These are phyloP conservation scores for Venturia pyrina DNA, from an alignment of 2,329 filamentous ascomycete species.

Conservation along the genomic window DNA sequence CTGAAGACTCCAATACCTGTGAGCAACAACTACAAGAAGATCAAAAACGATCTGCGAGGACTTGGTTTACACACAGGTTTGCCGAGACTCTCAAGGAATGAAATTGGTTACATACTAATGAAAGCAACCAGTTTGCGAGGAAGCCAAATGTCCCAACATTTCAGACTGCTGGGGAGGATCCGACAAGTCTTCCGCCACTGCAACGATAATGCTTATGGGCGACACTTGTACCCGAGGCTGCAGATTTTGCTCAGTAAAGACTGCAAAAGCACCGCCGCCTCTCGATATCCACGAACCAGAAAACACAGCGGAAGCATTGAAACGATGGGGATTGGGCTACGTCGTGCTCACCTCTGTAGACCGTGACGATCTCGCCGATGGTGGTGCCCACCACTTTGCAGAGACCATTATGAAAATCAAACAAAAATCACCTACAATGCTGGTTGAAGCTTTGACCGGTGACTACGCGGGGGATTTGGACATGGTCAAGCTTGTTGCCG, in stretches of 20 bases:
- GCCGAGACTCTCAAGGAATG: not conserved
- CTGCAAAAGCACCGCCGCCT: constrained; percentile 61
- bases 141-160: constrained; percentile 94
- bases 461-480: constrained; percentile 80
- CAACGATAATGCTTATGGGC: constrained; percentile 99
- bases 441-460: constrained; percentile 78
- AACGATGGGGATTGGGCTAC: constrained; percentile 88
- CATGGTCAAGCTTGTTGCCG: constrained; percentile 75
- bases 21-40: constrained; percentile 81
- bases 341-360: constrained; percentile 92
- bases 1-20: constrained; percentile 91
- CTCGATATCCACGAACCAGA: constrained; percentile 95
- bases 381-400: constrained; percentile 80
- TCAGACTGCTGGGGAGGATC: constrained; percentile 94
- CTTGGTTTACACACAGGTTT: constrained; percentile 68
- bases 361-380: constrained; percentile 82
- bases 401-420: constrained; percentile 95
- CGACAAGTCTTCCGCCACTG: constrained; percentile 81
- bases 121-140: constrained; percentile 63
- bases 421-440: constrained; percentile 55
- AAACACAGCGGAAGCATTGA: constrained; percentile 87
- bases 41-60: constrained; percentile 86
- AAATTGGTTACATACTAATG: constrained; percentile 6
- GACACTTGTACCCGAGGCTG: constrained; percentile 96
- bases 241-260: constrained; percentile 96